Conservation (phyloP, 2,329 filamentous ascomycete species). For the Verticillium tricorpus region DNA sequence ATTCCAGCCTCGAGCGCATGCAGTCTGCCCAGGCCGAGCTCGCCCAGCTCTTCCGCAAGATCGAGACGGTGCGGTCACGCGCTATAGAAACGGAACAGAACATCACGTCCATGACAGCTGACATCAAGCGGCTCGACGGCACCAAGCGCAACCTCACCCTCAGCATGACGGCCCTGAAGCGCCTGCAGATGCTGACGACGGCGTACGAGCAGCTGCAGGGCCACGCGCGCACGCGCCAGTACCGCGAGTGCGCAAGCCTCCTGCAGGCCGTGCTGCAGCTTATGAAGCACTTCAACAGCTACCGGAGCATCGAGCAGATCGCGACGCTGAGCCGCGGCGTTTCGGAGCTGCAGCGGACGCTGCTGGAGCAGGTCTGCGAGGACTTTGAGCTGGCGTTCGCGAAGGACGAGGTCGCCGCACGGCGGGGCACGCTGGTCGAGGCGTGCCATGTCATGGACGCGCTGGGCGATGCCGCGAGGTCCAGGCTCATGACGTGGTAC, state of each 20-base stretch:
- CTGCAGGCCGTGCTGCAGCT: conserved; percentile 94
- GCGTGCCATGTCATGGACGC: conserved; percentile 94
- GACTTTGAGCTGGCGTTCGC: conserved; percentile 96
- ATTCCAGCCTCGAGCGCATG: conserved; percentile 86
- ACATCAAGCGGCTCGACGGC: conserved; percentile 94
- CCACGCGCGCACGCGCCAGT: conserved; percentile 80
- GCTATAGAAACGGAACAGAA: conserved; percentile 90
- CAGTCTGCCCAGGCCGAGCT: conserved; percentile 87
- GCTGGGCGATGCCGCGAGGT: conserved; percentile 79
- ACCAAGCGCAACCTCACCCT: conserved; percentile 95
- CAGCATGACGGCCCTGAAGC: conserved; percentile 96
- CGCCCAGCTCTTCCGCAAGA: conserved; percentile 85
- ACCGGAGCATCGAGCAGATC: conserved; percentile 96
- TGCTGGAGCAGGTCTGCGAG: conserved; percentile 97
- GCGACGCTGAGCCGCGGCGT: conserved; percentile 89
- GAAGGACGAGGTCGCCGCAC: conserved; percentile 72
- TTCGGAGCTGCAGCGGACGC: conserved; percentile 83
- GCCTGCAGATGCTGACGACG: conserved; percentile 96
- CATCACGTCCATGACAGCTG: conserved; percentile 97
- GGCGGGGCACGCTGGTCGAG: conserved; percentile 70
- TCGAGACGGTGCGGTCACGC: conserved; percentile 84
- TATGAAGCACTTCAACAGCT: conserved; percentile 97
- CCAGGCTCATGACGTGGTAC: conserved; percentile 88
- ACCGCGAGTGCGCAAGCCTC: conserved; percentile 89
- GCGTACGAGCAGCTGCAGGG: conserved; percentile 94